A percentile compares a stretch with the other conserved stretches of the same genome.
phyloP scores from a whole-genome alignment of 108 stramenopile species.

The Mediolabrus comicus region DNA sequence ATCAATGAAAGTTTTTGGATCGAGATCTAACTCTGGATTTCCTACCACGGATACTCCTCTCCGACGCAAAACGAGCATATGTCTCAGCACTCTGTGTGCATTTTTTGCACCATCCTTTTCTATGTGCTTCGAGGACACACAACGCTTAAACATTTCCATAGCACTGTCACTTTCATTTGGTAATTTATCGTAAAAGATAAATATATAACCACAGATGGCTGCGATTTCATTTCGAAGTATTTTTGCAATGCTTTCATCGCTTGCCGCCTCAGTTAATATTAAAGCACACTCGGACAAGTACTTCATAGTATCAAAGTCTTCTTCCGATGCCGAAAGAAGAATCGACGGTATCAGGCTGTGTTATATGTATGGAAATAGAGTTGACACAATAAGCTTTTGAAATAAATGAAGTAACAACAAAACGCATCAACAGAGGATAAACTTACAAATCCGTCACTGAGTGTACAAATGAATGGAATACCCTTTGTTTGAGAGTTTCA shows the following conservation, averaged over 20 bases:
- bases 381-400: neutral
- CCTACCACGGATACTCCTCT: constrained; percentile 32
- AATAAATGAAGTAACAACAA: neutral
- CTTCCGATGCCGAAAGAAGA: constrained; percentile 17
- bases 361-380: neutral
- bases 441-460: constrained; percentile 29
- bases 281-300: constrained; percentile 19
- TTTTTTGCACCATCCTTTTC: constrained; percentile 36
- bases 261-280: constrained; percentile 20
- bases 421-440: neutral
- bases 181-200: constrained; percentile 20
- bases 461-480: constrained; percentile 23
- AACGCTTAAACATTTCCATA: constrained; percentile 23
- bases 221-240: constrained; percentile 35
- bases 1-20: constrained; percentile 27
- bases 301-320: constrained; percentile 8
- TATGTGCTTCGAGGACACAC: constrained; percentile 31
- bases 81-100: constrained; percentile 26
- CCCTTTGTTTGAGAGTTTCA: constrained; percentile 9
- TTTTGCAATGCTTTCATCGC: constrained; percentile 41
- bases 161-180: constrained; percentile 17
- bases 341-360: constrained; percentile 38
- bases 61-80: constrained; percentile 34
- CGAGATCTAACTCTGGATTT: constrained; percentile 11
- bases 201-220: constrained; percentile 38